A percentile compares a stretch with the other conserved stretches of the same genome.
Evolutionary conservation across 2,329 filamentous ascomycete genomes (phyloP).

Genomic region (Exophiala bonariae): DNA sequence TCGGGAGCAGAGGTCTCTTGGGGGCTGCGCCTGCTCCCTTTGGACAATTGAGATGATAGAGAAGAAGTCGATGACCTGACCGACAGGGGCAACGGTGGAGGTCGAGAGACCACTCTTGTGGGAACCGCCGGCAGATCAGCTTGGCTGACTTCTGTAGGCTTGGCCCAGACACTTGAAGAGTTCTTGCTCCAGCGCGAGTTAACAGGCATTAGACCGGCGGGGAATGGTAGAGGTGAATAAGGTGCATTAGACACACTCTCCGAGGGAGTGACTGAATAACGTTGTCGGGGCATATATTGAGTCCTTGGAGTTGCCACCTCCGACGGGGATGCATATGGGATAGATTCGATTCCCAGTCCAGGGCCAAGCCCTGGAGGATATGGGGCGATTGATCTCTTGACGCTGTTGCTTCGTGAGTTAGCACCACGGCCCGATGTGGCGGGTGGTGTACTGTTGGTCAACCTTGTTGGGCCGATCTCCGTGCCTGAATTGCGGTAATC

Average conservation of each 20-base stretch:
- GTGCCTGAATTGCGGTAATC: neutral
- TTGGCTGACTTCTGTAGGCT: conserved; percentile 42
- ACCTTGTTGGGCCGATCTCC: too few relatives aligned
- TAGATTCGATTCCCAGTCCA: conserved; percentile 2
- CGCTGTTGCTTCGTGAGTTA: neutral
- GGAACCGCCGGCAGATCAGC: neutral
- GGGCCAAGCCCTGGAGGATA: neutral
- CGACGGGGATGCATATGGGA: conserved; percentile 4
- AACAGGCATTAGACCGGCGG: conserved; percentile 4
- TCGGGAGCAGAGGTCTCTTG: neutral
- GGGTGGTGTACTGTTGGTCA: neutral
- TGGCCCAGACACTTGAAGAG: conserved; percentile 11
- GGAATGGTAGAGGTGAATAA: conserved; percentile 15
- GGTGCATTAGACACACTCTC: conserved; percentile 22
- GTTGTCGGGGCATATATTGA: conserved; percentile 10
- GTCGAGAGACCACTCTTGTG: neutral
- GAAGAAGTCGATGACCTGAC: neutral
- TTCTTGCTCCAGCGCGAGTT: conserved; percentile 21
- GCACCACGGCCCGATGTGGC: neutral
- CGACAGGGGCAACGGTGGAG: neutral
- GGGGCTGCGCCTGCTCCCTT: neutral
- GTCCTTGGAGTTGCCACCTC: conserved; percentile 4
- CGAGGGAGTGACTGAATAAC: conserved; percentile 19
- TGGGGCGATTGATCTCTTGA: neutral
- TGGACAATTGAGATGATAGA: neutral